phyloP scores from a whole-genome alignment of 1,284 basidiomycete genomes.

The Apiotrichum montevideense region DNA sequence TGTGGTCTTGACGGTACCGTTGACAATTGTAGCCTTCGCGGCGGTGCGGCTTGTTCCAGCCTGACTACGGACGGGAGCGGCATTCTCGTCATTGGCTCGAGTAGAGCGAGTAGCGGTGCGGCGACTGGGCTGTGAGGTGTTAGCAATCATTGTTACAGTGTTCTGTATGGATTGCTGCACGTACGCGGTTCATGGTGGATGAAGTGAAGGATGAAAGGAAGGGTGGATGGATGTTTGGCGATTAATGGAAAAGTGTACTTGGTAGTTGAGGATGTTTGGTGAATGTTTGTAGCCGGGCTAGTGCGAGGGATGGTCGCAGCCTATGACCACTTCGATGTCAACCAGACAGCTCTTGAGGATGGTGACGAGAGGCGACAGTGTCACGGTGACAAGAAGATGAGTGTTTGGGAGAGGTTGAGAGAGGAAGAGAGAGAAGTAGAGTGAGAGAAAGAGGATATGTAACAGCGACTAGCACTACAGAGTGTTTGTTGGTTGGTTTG shows the following conservation, averaged over 20 bases:
- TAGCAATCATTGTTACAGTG: not conserved
- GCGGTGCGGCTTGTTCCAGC: conserved; percentile 5
- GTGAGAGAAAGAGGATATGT: not conserved
- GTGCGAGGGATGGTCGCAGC: not conserved
- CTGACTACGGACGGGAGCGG: conserved; percentile 26
- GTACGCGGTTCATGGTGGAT: conserved; percentile 5
- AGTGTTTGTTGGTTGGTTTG: no score
- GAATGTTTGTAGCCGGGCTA: not conserved
- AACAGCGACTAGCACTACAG: not conserved
- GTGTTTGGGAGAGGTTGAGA: not conserved
- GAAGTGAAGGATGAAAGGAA: not conserved
- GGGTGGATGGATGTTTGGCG: not conserved
- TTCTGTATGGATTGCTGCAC: not conserved
- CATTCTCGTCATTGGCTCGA: conserved; percentile 41
- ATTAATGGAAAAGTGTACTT: no score
- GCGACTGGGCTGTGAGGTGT: conserved; percentile 5
- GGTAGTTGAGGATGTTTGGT: not conserved
- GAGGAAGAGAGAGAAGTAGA: not conserved
- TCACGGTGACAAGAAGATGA: not conserved
- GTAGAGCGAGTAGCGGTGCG: conserved; percentile 26
- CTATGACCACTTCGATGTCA: not conserved
- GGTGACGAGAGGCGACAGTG: not conserved
- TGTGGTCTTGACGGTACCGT: conserved; percentile 5
- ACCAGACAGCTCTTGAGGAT: no score
- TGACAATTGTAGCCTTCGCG: conserved; percentile 21